These are phyloP conservation scores for Solidago caesia DNA, from an alignment of 129 eudicot genomes.

Conservation along the genomic window DNA sequence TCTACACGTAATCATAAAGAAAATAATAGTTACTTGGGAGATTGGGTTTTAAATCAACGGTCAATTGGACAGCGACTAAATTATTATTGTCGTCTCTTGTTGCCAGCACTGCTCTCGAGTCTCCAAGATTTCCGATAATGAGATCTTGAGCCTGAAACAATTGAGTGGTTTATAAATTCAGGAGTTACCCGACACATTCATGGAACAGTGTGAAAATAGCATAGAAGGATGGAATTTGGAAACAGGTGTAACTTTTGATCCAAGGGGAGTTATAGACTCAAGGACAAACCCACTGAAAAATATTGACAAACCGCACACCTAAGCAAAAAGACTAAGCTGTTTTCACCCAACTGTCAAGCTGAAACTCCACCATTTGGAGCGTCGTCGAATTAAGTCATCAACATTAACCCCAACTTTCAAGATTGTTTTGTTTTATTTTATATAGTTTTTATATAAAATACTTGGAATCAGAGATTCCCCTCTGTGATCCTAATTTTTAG, in stretches of 20 bases:
- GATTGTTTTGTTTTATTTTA: too few relatives aligned
- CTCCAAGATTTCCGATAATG: slow-evolving; percentile 90
- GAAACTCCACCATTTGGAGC: background rate
- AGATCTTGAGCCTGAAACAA: slow-evolving; percentile 82
- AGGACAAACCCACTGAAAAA: background rate
- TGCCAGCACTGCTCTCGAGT: slow-evolving; percentile 93
- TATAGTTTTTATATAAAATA: background rate
- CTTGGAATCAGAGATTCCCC: background rate
- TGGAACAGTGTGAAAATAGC: background rate
- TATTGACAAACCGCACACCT: too few relatives aligned
- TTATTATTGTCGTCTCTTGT: slow-evolving; percentile 62
- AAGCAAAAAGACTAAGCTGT: background rate
- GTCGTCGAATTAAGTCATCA: background rate
- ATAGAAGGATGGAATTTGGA: background rate
- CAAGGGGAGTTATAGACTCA: background rate
- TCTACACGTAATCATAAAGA: background rate
- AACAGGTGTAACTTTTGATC: background rate
- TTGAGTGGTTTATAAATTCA: background rate
- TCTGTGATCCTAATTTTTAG: background rate
- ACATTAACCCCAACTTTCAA: background rate
- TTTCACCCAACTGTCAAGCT: background rate
- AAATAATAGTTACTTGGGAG: slow-evolving; percentile 71
- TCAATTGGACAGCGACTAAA: slow-evolving; percentile 75
- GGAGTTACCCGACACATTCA: slow-evolving; percentile 1
- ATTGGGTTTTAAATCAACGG: slow-evolving; percentile 93